These are phyloP conservation scores for Drechslerella stenobrocha DNA, from an alignment of 2,329 filamentous ascomycete species.

Conservation along the genomic window DNA sequence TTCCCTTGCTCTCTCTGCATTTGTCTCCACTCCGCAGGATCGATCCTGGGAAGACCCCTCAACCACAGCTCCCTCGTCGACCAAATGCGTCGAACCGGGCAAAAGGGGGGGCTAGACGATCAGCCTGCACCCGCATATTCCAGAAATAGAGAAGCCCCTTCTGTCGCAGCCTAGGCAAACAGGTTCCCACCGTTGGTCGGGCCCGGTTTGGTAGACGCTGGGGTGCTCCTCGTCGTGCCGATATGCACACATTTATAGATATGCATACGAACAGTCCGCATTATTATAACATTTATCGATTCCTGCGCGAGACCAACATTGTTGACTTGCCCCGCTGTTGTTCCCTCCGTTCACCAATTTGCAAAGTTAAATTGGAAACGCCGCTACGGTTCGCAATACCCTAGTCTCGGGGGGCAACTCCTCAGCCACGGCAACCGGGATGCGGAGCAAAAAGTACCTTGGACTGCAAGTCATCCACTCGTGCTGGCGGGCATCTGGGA, in stretches of 20 bases:
- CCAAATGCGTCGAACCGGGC: background rate
- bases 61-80: background rate
- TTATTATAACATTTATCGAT: too few species aligned
- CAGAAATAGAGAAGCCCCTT: too few species aligned
- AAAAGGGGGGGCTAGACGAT: constrained; percentile 3
- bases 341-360: constrained; percentile 1
- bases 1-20: background rate
- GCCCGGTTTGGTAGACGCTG: too few species aligned
- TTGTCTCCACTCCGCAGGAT: background rate
- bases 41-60: background rate
- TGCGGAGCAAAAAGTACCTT: background rate
- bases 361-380: constrained; percentile 9
- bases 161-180: constrained; percentile 1
- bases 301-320: too few species aligned
- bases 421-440: constrained; percentile 3
- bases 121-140: constrained; percentile 4
- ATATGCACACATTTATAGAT: too few species aligned
- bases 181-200: background rate
- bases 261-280: too few species aligned
- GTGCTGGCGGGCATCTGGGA: constrained; percentile 11
- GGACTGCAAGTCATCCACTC: constrained; percentile 47
- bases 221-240: too few species aligned
- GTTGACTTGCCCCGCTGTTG: background rate
- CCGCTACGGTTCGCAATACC: constrained; percentile 1
- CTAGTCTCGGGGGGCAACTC: too few species aligned